Evolutionary conservation across 2,329 filamentous ascomycete species (phyloP), one percentile per base, ranked within the genome.

Genomic region (Colletotrichum noveboracense): DNA sequence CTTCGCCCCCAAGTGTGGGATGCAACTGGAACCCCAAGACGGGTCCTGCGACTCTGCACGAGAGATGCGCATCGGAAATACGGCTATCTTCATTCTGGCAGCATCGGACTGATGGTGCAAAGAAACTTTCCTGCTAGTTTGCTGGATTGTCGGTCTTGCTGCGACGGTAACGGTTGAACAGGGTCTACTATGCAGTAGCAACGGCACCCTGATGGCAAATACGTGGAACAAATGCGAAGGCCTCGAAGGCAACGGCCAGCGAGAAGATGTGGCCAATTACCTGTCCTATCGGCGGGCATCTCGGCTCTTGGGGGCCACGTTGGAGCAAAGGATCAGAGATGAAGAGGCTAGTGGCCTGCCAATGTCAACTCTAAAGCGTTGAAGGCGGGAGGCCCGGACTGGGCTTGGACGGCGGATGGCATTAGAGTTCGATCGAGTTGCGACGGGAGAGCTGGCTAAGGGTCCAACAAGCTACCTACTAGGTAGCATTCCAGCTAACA

Each of bases 341-440:
- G 56, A 56, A 26, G 66, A 70, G n/a, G 32, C 66, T 70, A 43
- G 43, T 26, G 32, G 18, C 16, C 32, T 36, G 38, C 56, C 64
- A 48, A 28, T 12, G 32, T n/a, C 56, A 70, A 70, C 71, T 65
- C 24, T 34, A 65, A 70, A 26, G 14, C 12, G 24, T 56, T 74
- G 66, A 74, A 69, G 71, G 66, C 71, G 71, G 71, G 66, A 74
- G 71, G 68, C 60, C 38, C 38, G 68, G 68, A 75, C 68, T 36
- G 32, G 48, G 60, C 48, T 58, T 38, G 36, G 67, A 65, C 68
- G 71, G 62, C 24, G 32, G 43, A 26, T 24, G 67, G 12, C 55
- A 24, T 55, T 38, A 52, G 60, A 71, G 61, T 71, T 71, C 30
- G 61, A 71, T 62, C 68, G 68, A 56, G 38, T 66, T 43, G 68